Evolutionary conservation across 1,284 basidiomycete species (phyloP), one percentile per base, ranked within the genome.

Genomic region (Pseudozyma sp.): DNA sequence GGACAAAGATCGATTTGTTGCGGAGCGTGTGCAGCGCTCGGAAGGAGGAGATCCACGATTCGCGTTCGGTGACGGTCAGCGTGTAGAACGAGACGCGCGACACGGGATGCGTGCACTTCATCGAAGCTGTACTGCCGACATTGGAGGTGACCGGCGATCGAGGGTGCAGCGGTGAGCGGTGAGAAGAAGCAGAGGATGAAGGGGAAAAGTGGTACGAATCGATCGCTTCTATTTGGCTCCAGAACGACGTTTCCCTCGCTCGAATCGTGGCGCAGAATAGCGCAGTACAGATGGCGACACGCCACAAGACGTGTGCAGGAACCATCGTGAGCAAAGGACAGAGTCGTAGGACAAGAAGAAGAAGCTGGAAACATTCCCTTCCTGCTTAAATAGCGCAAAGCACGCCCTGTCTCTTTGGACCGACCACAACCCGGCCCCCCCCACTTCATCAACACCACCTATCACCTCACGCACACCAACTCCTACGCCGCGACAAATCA

Each of bases 11-110:
- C 13, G 60, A 64, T n/a, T 61, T 55, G 11, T 49, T 49, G 0
- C 48, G 54, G 6, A 44, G 19, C 1, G 14, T 40, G 42, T 46
- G 43, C 1, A 72, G 53, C 7, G 1, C 7, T 0, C 49, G 24
- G 50, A 72, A 72, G 2, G 31, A n/a, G 4, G 16, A 6, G 24
- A 64, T 53, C 69, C 69, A 72, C 3, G 59, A 40, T 2, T 40
- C 14, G 5, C 45, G 50, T 31, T 72, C 69, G 13, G 52, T 29
- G 0, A 8, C 17, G 0, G 55, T 67, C 10, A 68, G 53, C 0
- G 54, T 24, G 57, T 67, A 72, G 55, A 56, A 72, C 7, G 69
- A 72, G 1, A 72, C 64, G 1, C 69, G 64, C 5, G 35, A 30
- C 4, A 72, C 52, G 0, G 69, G 69, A 6, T 49, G 56, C 7